Base-by-base conservation (phyloP, 371 early-diverging fungal species). In the Gilbertella persicaria region DNA sequence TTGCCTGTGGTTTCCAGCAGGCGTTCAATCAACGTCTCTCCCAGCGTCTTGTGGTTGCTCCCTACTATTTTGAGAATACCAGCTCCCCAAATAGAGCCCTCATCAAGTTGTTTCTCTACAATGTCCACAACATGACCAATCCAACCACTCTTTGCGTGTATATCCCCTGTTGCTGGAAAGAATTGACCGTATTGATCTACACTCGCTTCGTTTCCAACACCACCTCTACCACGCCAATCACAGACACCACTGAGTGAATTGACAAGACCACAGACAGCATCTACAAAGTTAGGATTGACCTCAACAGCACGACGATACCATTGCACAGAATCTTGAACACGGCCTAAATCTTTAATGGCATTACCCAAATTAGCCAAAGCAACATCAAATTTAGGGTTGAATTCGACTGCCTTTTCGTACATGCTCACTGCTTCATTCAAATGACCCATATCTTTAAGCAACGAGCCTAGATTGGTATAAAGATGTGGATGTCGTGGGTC, bases 281-380 rank as follows among this genome's bases (percentile, higher is more conserved):
- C 95, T 13, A 90, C 88, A 75, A 95, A 94, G 62, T 92, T 85
- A 16, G 95, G 94, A 52, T 92, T 93, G 29, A 88, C 88, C 37
- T 86, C 84, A 6, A 93, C 87, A 0, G 95, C 94, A 16, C 91
- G 85, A 35, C 85, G 70, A 66, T 93, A 94, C 84, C 93, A 89
- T 50, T 82, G 84, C 12, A 93, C 86, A 21, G 90, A 89, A 20
- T 95, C 95, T 55, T 94, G 94, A 4, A 93, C 93, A 33, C 89
- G 79, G 0, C 94, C 93, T 58, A 89, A 78, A 59, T 94, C 94
- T 67, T 93, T 93, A 67, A 90, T 84, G 2, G 93, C 92, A 57
- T 95, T 94, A 23, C 93, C 94, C 21, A 95, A 75, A 50, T 94
- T 96, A 25, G 93, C 95, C 43, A 94, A 73, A 4, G 95, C 96